Evolutionary conservation across 345 rosid genomes (phyloP), one percentile per base, ranked within the genome.

Genomic region (Euphorbia lathyris): DNA sequence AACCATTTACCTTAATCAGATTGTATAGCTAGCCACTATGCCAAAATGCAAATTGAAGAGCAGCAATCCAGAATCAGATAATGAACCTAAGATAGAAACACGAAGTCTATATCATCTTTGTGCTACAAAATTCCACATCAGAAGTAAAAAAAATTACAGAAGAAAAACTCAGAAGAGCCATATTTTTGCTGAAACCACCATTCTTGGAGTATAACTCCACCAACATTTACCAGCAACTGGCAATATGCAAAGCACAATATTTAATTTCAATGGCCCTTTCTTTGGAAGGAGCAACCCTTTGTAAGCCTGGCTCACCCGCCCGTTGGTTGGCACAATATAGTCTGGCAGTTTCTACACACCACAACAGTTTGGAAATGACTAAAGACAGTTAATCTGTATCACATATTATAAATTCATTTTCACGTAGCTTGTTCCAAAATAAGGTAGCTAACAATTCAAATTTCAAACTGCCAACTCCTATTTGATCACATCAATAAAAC

Each of bases 221-320:
- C 2, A 22, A 38, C 47, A 62, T 38, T n/a, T 36, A 36, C 50
- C 48, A 11, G 10, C 48, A 36, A 12, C 11, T 0, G 48, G 48
- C 45, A n/a, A 16, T 19, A 23, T 5, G 42, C 8, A 60, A 34
- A 60, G 13, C 45, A 2, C 20, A 32, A 19, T 20, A 25, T 55
- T 16, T 3, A 36, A 23, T 7, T 36, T 67, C 50, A 67, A 53
- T 66, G 59, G 25, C 69, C 57, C 69, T 66, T 66, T 38, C 57
- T 66, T 19, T 58, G 34, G 58, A 66, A 66, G 22, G 69, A 66
- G 59, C 69, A 66, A 7, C 69, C 69, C 45, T 66, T 58, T 30
- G 69, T 66, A 67, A 67, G 62, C 62, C 57, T 67, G 30, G 71
- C 71, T 32, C 71, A 62, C n/a, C 71, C 71, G 7, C 71, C 71